These are phyloP conservation scores for Avena atlantica DNA, from an alignment of 176 grass and related monocot species.

Conservation along the genomic window DNA sequence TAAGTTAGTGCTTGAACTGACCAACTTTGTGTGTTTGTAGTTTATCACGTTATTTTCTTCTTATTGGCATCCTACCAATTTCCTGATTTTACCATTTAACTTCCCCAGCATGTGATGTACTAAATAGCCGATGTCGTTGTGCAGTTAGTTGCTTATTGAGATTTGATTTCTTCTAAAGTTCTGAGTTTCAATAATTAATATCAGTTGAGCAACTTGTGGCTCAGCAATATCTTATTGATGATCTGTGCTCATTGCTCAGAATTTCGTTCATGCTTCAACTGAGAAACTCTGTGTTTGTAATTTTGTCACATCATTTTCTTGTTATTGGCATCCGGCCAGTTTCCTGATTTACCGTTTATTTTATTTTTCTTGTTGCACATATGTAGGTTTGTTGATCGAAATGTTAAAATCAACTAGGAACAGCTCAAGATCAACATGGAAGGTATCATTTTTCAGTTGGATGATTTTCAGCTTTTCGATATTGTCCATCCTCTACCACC, in stretches of 20 bases:
- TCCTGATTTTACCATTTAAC: not conserved
- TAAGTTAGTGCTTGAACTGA: too few relatives aligned
- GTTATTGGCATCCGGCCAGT: not conserved
- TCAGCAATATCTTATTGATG: not conserved
- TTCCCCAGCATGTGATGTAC: not conserved
- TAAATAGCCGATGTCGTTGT: not conserved
- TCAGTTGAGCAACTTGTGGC: too few relatives aligned
- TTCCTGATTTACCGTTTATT: not conserved
- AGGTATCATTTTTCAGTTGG: slow-evolving; percentile 59
- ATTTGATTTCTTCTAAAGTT: not conserved
- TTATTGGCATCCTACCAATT: too few relatives aligned
- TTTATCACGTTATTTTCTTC: too few relatives aligned
- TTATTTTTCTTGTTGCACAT: slow-evolving; percentile 20
- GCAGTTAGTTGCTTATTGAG: not conserved
- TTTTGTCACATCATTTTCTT: not conserved
- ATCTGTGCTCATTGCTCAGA: not conserved
- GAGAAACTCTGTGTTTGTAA: not conserved
- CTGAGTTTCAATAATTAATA: too few relatives aligned
- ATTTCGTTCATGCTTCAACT: not conserved
- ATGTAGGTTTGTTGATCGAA: slow-evolving; percentile 69
- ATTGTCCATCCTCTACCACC: not conserved
- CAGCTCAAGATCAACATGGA: slow-evolving; percentile 76
- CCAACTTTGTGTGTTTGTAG: too few relatives aligned
- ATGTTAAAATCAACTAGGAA: slow-evolving; percentile 75
- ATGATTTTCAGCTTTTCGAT: not conserved